Base-by-base conservation (phyloP, 805 yeast genomes). In the Pachysolen tannophilus region DNA sequence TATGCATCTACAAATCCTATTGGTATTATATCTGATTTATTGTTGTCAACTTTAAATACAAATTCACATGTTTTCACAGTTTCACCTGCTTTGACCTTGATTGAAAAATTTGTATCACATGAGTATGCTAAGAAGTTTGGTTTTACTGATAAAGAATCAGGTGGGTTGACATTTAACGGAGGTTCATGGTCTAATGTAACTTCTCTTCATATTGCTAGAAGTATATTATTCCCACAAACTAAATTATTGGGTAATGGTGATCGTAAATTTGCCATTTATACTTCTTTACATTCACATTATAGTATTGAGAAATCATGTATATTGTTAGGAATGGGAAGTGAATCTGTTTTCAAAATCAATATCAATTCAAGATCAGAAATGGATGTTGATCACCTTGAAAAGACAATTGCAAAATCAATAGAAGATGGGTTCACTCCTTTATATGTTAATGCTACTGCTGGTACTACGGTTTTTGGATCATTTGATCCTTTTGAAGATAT, bases 151-250 rank as follows among this genome's bases (percentile, higher is more conserved):
- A 59, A 59, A 3, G 60, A 63, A 21, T 72, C 88, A 30, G 95
- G 94, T 18, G 95, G 95, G 0, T 60, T 85, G 44, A 85, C 95
- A 1, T 82, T 84, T 52, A 71, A 86, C 15, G 95, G 95, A 14
- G 95, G 95, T 0, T 79, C 90, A 4, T 84, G 87, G 78, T 82
- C 94, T 6, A 84, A 84, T 54, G 70, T 81, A 35, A 84, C 92
- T 3, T 72, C 84, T 39, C 49, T 85, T 58, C 88, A 82, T 43
- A 75, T 78, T 50, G 95, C 95, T 0, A 63, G 94, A 45, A 65
- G 81, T 28, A 57, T 68, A 26, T 53, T 68, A 41, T 80, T 49
- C 48, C 94, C 94, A 0, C 81, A 79, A 8, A 80, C 94, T 0
- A 82, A 78, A 47, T 49, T 58, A 1, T 40, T 61, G 1, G 95